Base-by-base conservation (phyloP, 2,329 filamentous ascomycete genomes). In the Stachybotrys chlorohalonatus region DNA sequence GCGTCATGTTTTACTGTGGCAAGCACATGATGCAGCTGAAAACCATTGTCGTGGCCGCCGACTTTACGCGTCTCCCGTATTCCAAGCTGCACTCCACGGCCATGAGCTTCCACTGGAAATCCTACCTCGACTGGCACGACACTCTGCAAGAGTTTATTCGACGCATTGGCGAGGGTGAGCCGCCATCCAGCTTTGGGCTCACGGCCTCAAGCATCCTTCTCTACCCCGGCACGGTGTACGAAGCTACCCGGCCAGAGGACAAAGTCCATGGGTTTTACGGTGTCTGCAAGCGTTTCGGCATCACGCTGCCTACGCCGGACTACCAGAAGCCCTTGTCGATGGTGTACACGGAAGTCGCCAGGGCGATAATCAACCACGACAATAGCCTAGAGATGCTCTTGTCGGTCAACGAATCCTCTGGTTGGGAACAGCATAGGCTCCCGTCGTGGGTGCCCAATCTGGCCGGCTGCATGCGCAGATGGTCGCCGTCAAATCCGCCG, bases 401-500 rank as follows among this genome's bases (percentile, higher is more conserved):
- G 13, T 7, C 36, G 6, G 50, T 52, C 31, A 52, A 32, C 31
- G 32, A 52, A 32, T 52, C 50, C 7, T 5, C 31, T 16, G 50
- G 32, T 15, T 52, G 50, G 50, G n/a, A 52, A 5, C 15, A 42
- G 16, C 30, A 42, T 15, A 32, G 17, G 16, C 17, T 52, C 31
- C 50, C 50, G 4, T 52, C 50, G 8, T 52, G 50, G 50, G 50
- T 52, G 50, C 50, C 50, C 13, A 42, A 52, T 32, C 45, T 52
- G 15, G 31, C 50, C 11, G 50, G 50, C 16, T 42, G 31, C n/a
- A 42, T 52, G 32, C 50, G 36, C 11, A 11, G 39, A 15, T 52
- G 50, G 50, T 52, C 50, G 13, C 50, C 50, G 11, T 42, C 50
- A 15, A 52, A 45, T 32, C 50, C 50, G 13, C 50, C 50, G 16